Conservation (phyloP, 306 rosid genomes). For the Mimosa bimucronata region DNA sequence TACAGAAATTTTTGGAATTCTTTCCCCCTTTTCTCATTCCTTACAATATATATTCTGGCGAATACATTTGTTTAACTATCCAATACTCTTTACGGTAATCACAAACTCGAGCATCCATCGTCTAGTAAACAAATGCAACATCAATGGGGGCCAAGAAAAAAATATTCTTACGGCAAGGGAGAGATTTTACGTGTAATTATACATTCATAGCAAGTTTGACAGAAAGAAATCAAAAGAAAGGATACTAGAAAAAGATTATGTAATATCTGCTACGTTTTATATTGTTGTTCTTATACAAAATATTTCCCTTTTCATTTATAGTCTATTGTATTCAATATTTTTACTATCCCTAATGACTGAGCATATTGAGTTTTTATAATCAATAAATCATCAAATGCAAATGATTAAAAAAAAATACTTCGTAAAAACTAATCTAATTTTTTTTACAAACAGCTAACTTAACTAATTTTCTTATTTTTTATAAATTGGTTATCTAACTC, state of each 20-base stretch:
- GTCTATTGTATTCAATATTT: too few relatives aligned
- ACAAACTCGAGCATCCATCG: neutral
- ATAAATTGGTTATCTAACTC: too few relatives aligned
- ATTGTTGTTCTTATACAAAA: neutral
- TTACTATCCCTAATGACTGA: too few relatives aligned
- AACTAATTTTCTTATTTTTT: too few relatives aligned
- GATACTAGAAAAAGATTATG: neutral
- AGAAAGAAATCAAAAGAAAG: neutral
- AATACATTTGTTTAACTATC: too few relatives aligned
- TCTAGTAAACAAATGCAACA: neutral
- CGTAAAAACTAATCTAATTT: too few relatives aligned
- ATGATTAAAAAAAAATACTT: too few relatives aligned
- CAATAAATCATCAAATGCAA: too few relatives aligned
- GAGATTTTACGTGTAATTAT: neutral
- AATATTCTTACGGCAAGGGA: neutral
- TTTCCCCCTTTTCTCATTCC: too few relatives aligned
- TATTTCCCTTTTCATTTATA: neutral
- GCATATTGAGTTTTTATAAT: too few relatives aligned
- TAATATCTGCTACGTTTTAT: neutral
- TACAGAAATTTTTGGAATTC: too few relatives aligned
- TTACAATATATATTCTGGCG: neutral
- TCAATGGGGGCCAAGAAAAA: neutral
- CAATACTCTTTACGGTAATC: neutral
- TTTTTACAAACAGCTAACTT: too few relatives aligned
- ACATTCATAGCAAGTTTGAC: neutral